Evolutionary conservation across 2,329 filamentous ascomycete species (phyloP), one percentile per base, ranked within the genome.

Genomic region (Hymenoscyphus albidus): DNA sequence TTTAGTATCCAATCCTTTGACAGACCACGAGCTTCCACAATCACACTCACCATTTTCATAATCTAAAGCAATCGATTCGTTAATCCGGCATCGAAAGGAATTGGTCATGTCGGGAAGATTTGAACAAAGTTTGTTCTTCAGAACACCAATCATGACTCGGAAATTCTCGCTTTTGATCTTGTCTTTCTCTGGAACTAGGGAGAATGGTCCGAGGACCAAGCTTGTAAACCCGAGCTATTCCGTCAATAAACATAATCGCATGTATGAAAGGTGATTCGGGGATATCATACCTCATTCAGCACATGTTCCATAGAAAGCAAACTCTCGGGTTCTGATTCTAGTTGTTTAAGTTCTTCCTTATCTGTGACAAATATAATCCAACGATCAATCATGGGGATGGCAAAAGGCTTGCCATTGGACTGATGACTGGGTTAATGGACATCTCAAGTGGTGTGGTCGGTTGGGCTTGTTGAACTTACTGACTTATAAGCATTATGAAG

Each of bases 91-190:
- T 51, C 22, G 55, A 35, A 57, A 38, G 27, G 27, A 31, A 35
- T 35, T 38, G 27, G 14, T 57, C 55, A 57, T 57, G 5, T 32
- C 27, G 12, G 55, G 55, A 35, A 57, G 6, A 27, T 38, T 57
- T 12, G 55, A 57, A 16, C 55, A 31, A 27, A 57, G 55, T 38
- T 57, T 57, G 16, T 57, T 57, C 55, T 57, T 57, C 7, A 57
- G 16, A 4, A 57, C 55, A 5, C 55, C 55, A 57, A 57, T 38
- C 10, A 57, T 57, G 7, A 57, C 55, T 9, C 55, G 27, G n/a
- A 57, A 57, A n/a, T 22, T 27, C 35, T 57, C 27, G 35, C 55
- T 57, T 27, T 57, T 57, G 27, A 27, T 16, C 13, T 38, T 38
- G 4, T 38, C 31, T 10, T 57, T 57, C 55, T 58, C 48, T 4